Evolutionary conservation across 1,284 basidiomycete genomes (phyloP).

Genomic region (Ceratobasidium theobromae): DNA sequence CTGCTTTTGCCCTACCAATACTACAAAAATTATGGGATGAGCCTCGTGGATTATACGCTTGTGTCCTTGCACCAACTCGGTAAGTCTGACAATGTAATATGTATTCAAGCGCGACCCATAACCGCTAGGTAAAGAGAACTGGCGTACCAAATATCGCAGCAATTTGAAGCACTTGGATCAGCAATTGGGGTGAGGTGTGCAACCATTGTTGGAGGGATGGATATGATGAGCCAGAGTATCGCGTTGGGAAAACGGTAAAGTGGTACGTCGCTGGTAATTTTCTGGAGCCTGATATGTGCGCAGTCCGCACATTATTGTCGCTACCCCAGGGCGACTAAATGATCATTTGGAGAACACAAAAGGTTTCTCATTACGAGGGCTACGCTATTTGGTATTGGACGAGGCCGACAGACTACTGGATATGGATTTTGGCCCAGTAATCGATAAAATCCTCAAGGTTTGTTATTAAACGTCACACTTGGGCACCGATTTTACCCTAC

Average conservation of each 20-base stretch:
- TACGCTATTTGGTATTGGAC: constrained; percentile 95
- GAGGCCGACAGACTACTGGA: constrained; percentile 97
- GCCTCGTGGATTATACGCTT: constrained; percentile 90
- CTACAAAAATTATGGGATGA: constrained; percentile 97
- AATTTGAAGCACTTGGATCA: constrained; percentile 90
- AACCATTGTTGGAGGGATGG: constrained; percentile 94
- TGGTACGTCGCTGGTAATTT: constrained; percentile 13
- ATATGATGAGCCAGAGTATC: constrained; percentile 91
- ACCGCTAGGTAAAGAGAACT: constrained; percentile 64
- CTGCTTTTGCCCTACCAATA: constrained; percentile 95
- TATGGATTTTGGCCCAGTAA: constrained; percentile 96
- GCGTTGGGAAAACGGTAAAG: constrained; percentile 77
- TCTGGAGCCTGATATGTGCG: neutral
- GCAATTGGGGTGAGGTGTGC: constrained; percentile 91
- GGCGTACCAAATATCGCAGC: constrained; percentile 98
- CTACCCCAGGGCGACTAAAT: constrained; percentile 92
- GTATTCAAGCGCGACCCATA: neutral
- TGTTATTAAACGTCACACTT: neutral
- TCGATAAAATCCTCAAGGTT: constrained; percentile 92
- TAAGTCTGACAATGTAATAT: constrained; percentile 38
- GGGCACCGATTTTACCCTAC: neutral
- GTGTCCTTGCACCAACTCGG: constrained; percentile 90
- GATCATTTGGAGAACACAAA: constrained; percentile 99
- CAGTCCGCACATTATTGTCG: constrained; percentile 89
- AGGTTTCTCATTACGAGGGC: constrained; percentile 84